Base-by-base conservation (phyloP, 129 eudicot species). In the Arctium lappa region DNA sequence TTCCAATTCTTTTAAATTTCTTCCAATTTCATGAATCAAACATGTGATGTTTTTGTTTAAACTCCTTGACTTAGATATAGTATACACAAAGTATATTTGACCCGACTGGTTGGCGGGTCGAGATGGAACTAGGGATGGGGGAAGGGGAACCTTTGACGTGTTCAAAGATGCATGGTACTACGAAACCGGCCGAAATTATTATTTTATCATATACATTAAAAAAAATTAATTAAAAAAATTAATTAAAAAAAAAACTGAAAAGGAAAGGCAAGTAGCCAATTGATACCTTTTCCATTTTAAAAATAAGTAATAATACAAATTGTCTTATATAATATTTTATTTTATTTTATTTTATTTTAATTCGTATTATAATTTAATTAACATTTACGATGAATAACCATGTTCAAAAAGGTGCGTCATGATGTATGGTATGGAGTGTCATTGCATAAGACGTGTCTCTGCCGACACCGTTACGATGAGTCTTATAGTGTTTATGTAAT, bases 131-230 rank as follows among this genome's bases (percentile, higher is more conserved):
- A 5, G 15, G 40, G 5, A 10, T 0, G 31, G 70, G 69, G 50
- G 4, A 18, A 10, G 30, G 50, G 50, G 22, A 10, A 62, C 37
- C 42, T 22, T 78, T 78, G 81, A 78, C 81, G 62, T 22, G 74
- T 78, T 78, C 81, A 63, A 78, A 63, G 73, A 29, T 36, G 50
- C 15, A 78, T 78, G 37, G 15, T 10, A 63, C 50, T 63, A 62
- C n/a, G 48, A 38, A 78, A 78, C 81, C 81, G 81, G 81, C 81
- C 37, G 37, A 38, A 1, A 65, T 12, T 65, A 63, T 37, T 65
- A 63, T 65, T 63, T 78, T 78, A 78, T 37, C 22, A 36, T 68
- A 3, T 11, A 9, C 4, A 36, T 62, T 34, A 60, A 1, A 18
- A 22, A 22, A 22, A 22, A 22, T 22, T 22, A 22, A 22, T 22